phyloP scores from a whole-genome alignment of 805 yeast species.

The Metschnikowia santaceciliae region DNA sequence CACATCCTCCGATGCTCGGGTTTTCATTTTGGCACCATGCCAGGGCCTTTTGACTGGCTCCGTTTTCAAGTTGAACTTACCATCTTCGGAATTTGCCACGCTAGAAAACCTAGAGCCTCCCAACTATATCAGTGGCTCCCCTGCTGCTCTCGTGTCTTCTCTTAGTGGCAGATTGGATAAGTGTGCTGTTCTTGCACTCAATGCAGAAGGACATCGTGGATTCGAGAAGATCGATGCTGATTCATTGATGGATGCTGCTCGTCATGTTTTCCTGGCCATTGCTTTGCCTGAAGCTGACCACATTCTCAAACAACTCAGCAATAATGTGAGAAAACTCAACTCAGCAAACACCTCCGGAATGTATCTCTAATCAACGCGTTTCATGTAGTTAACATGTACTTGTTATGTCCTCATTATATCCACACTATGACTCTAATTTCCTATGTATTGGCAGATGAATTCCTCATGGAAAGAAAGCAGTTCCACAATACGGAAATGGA shows the following conservation, averaged over 20 bases:
- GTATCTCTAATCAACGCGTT: slow-evolving; percentile 15
- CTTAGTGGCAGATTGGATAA: slow-evolving; percentile 5
- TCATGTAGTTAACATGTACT: background rate
- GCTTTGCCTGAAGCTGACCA: background rate
- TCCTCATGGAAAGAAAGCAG: slow-evolving; percentile 80
- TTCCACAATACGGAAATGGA: slow-evolving; percentile 90
- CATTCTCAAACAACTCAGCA: slow-evolving; percentile 18
- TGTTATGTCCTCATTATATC: background rate
- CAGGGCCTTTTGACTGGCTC: slow-evolving; percentile 28
- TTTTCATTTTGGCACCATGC: slow-evolving; percentile 38
- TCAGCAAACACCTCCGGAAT: slow-evolving; percentile 25
- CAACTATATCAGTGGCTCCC: slow-evolving; percentile 55
- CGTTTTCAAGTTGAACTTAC: slow-evolving; percentile 21
- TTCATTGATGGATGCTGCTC: slow-evolving; percentile 32
- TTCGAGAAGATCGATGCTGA: slow-evolving; percentile 51
- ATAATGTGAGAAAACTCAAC: slow-evolving; percentile 21
- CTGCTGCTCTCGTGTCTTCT: slow-evolving; percentile 42
- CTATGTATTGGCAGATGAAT: slow-evolving; percentile 24
- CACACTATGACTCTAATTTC: background rate
- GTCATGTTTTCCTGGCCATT: slow-evolving; percentile 6
- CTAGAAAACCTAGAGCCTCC: slow-evolving; percentile 49
- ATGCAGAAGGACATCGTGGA: slow-evolving; percentile 62
- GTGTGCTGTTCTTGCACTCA: slow-evolving; percentile 30
- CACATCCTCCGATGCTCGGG: slow-evolving; percentile 9
- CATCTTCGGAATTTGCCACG: slow-evolving; percentile 8